Base-by-base conservation (phyloP, 352 stramenopile genomes). In the Pythium dissimile region DNA sequence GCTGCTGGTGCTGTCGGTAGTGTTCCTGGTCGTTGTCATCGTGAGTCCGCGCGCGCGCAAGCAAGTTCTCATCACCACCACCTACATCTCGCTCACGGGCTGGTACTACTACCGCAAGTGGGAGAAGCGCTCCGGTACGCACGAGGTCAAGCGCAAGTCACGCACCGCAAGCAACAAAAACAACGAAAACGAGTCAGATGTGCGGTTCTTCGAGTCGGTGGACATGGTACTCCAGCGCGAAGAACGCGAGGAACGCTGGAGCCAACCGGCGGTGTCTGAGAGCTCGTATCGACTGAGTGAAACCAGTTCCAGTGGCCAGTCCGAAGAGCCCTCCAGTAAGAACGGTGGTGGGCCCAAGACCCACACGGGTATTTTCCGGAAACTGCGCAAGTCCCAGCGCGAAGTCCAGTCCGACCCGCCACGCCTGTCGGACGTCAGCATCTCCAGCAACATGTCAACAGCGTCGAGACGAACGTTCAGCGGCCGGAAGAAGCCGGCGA, bases 51-150 rank as follows among this genome's bases (percentile, higher is more conserved):
- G 62, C 32, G 56, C 85, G 52, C 77, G 82, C 58, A 88, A 86
- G 66, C 69, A 66, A 28, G 64, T 72, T 48, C 83, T 92, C 57
- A 88, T 89, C 57, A 80, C 69, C 64, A 74, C 75, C 52, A 86
- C 82, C 16, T 92, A 92, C 72, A 59, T 80, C 38, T 86, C 82
- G 58, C 82, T 92, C 73, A 92, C 79, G 34, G 72, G 75, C 56
- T 92, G 82, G 82, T 92, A 92, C 65, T 92, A 92, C 65, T 92
- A 86, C 53, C 82, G 82, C 42, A 64, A 85, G 43, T 76, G 82
- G 64, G 75, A 89, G 57, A 92, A 92, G 65, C 73, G 77, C 15
- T 72, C 77, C 61, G 24, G 32, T n/a, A 30, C 52, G n/a, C 15
- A 48, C 16, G 20, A 35, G 9, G 34, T 34, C 0, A 49, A 44